Evolutionary conservation across 257 asterid species (phyloP), one percentile per base, ranked within the genome.

Genomic region (Leonotis leonurus): DNA sequence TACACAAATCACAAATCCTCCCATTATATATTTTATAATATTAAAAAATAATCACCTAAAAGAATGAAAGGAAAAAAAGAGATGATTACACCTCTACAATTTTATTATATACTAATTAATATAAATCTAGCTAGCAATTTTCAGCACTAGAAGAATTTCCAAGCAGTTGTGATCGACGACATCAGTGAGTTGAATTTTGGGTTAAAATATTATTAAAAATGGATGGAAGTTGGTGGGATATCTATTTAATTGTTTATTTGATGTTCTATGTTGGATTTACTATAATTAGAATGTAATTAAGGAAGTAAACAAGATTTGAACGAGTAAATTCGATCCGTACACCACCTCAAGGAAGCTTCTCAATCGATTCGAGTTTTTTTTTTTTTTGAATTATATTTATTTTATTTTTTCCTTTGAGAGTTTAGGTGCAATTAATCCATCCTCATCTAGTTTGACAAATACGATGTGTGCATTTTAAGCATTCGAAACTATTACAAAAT

Each of bases 281-380:
- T 14, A 52, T 54, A 17, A 54, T 8, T 54, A 1, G 26, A 14
- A 54, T 8, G 4, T 54, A 26, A 2, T 3, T 9, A 16, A 30
- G 3, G 1, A 4, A 1, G 0, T 0, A 30, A 32, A 17, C 17
- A 30, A 7, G 3, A 56, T 33, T 17, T 56, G 45, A 55, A 10
- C 8, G 17, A 55, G 44, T 55, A 16, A 54, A 55, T 18, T 18
- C 26, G 13, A 17, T 4, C 17, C 27, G 29, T 30, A 30, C 44
- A 33, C 61, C 61, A 56, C 20, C 50, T 22, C 50, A 30, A n/a
- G 5, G 39, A 59, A 59, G 52, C 40, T 59, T 40, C 64, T 58
- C 14, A 8, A 8, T 6, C 14, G 14, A 8, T 6, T 2, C 4
- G 12, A 3, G 32, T 18, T 56, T 0, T 13, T 20, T 4, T 11